phyloP scores from a whole-genome alignment of 2,329 filamentous ascomycete species.

The Cladobotryum protrusum region DNA sequence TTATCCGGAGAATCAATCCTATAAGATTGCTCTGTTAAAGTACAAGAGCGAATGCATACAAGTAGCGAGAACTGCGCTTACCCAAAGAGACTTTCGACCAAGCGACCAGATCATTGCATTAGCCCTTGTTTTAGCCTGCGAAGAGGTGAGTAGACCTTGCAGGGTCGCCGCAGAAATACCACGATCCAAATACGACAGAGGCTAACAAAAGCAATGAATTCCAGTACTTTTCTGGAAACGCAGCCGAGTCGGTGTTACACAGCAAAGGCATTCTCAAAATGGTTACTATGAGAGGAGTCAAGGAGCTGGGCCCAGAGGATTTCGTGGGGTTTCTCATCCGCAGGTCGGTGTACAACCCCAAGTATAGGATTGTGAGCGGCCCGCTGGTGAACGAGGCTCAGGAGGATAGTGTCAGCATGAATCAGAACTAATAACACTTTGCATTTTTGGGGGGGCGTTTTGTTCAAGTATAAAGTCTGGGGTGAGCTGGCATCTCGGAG shows the following conservation, averaged over 20 bases:
- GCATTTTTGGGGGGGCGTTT: no score
- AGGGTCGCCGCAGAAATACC: no score
- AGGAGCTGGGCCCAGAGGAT: conserved; percentile 1
- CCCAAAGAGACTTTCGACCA: not conserved
- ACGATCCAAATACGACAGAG: no score
- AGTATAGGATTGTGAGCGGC: conserved; percentile 1
- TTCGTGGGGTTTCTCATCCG: conserved; percentile 2
- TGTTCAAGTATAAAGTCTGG: no score
- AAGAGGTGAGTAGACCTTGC: not conserved
- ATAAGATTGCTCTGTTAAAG: not conserved
- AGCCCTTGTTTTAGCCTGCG: conserved; percentile 3
- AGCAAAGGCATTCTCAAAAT: conserved; percentile 4
- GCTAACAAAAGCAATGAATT: no score
- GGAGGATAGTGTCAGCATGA: no score
- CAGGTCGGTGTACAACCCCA: conserved; percentile 6
- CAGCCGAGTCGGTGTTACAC: not conserved
- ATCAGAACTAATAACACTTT: no score
- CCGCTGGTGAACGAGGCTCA: not conserved
- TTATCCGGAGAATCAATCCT: conserved; percentile 2
- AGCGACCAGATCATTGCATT: conserved; percentile 5
- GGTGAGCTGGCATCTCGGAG: no score
- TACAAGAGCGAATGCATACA: conserved; percentile 8
- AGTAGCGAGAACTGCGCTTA: not conserved
- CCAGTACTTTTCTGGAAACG: conserved; percentile 3
- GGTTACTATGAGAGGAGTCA: conserved; percentile 4